These are phyloP conservation scores for Saccharomyces hybrid DNA, from an alignment of 1,139 yeast genomes.

Conservation along the genomic window DNA sequence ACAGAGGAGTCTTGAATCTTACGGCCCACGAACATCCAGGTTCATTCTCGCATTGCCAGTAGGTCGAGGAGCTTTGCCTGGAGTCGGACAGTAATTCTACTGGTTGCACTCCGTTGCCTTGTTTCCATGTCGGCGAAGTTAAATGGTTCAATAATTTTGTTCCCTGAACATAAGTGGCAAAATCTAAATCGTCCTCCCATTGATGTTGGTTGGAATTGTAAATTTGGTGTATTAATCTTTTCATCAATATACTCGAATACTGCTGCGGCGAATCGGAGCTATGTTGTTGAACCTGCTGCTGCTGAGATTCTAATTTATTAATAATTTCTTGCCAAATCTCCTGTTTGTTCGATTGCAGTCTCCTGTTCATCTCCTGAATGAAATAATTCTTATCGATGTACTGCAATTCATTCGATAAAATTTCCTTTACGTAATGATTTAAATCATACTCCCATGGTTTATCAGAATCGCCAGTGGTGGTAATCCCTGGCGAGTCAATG, in stretches of 20 bases:
- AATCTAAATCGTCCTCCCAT: constrained; percentile 31
- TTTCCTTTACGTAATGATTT: constrained; percentile 26
- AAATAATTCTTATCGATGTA: constrained; percentile 26
- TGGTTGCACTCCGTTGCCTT: constrained; percentile 25
- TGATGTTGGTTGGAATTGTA: constrained; percentile 29
- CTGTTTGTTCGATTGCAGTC: constrained; percentile 20
- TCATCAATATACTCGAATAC: constrained; percentile 24
- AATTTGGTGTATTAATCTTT: constrained; percentile 24
- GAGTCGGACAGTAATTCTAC: constrained; percentile 24
- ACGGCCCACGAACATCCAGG: constrained; percentile 30
- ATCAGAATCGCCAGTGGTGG: not conserved
- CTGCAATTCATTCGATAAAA: constrained; percentile 27
- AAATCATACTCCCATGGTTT: constrained; percentile 21
- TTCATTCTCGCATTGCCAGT: constrained; percentile 31
- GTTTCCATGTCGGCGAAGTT: constrained; percentile 23
- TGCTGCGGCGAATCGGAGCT: constrained; percentile 14
- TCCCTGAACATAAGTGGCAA: constrained; percentile 30
- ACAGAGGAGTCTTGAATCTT: constrained; percentile 33
- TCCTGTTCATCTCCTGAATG: constrained; percentile 22
- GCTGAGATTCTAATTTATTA: constrained; percentile 9
- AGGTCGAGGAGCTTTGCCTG: constrained; percentile 23
- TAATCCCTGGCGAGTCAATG: constrained; percentile 10
- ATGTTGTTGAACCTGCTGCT: constrained; percentile 5
- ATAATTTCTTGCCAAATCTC: constrained; percentile 25
- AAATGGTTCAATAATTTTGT: constrained; percentile 26